phyloP scores from a whole-genome alignment of 768 basidiomycete genomes.

The Amylocystis lapponica region DNA sequence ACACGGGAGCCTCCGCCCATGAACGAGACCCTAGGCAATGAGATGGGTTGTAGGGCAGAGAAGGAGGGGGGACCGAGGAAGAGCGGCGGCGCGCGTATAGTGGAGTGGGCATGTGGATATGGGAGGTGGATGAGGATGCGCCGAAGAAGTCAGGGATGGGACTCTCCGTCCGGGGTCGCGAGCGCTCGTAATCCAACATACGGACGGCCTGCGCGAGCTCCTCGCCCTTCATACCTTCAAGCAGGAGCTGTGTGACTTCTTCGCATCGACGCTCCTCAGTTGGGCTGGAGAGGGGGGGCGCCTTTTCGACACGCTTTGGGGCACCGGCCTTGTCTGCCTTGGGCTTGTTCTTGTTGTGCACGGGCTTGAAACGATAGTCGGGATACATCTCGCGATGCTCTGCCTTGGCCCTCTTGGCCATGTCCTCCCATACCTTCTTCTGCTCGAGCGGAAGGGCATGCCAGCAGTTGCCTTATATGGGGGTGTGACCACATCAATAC shows the following conservation, averaged over 20 bases:
- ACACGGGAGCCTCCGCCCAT: slow-evolving; percentile 35
- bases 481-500: slow-evolving; percentile 1
- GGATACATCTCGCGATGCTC: slow-evolving; percentile 67
- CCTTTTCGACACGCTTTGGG: slow-evolving; percentile 29
- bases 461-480: slow-evolving; percentile 46
- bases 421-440: slow-evolving; percentile 66
- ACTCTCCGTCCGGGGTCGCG: slow-evolving; percentile 8
- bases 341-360: slow-evolving; percentile 42
- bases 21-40: slow-evolving; percentile 40
- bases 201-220: slow-evolving; percentile 58
- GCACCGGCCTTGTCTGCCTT: slow-evolving; percentile 20
- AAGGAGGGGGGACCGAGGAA: slow-evolving; percentile 59
- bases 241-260: slow-evolving; percentile 55
- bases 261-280: slow-evolving; percentile 34
- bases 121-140: slow-evolving; percentile 4
- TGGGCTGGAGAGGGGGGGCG: slow-evolving; percentile 8
- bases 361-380: slow-evolving; percentile 47
- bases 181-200: slow-evolving; percentile 36
- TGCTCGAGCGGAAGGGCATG: slow-evolving; percentile 63
- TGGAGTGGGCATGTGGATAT: slow-evolving; percentile 6
- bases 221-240: slow-evolving; percentile 67
- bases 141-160: slow-evolving; percentile 14
- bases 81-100: slow-evolving; percentile 45
- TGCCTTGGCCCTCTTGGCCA: slow-evolving; percentile 68
- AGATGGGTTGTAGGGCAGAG: slow-evolving; percentile 33